phyloP scores from a whole-genome alignment of 176 grass and related monocot species.

The Melocanna baccifera region DNA sequence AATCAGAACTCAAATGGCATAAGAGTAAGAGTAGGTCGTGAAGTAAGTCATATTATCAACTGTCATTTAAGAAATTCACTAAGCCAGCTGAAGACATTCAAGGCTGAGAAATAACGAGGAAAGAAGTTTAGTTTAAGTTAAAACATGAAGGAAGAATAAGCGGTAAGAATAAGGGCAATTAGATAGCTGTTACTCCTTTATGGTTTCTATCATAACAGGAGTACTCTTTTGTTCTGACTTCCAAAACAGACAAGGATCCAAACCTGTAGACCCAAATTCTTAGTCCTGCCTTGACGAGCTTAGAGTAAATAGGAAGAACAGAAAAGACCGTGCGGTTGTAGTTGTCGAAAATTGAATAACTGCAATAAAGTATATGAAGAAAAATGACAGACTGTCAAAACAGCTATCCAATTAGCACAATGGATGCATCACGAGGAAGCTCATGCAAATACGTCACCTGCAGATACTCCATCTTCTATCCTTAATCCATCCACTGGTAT shows the following conservation, averaged over 20 bases:
- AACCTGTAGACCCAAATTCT: slow-evolving; percentile 92
- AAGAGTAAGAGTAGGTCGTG: background rate
- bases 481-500: slow-evolving; percentile 52
- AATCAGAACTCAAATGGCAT: background rate
- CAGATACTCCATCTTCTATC: slow-evolving; percentile 63
- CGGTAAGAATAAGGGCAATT: background rate
- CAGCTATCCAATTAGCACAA: background rate
- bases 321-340: slow-evolving; percentile 55
- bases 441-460: slow-evolving; percentile 41
- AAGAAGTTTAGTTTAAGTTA: background rate
- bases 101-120: background rate
- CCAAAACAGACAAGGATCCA: background rate
- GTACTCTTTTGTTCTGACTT: background rate
- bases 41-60: background rate
- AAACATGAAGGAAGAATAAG: background rate
- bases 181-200: background rate
- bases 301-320: slow-evolving; percentile 73
- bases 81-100: background rate
- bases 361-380: slow-evolving; percentile 33
- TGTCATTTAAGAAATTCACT: background rate
- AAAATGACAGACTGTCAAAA: background rate
- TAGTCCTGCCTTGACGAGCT: slow-evolving; percentile 71
- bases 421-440: background rate
- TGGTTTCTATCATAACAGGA: background rate
- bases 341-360: slow-evolving; percentile 46